Base-by-base conservation (phyloP, 768 basidiomycete species). In the Panaeolus papilionaceus region DNA sequence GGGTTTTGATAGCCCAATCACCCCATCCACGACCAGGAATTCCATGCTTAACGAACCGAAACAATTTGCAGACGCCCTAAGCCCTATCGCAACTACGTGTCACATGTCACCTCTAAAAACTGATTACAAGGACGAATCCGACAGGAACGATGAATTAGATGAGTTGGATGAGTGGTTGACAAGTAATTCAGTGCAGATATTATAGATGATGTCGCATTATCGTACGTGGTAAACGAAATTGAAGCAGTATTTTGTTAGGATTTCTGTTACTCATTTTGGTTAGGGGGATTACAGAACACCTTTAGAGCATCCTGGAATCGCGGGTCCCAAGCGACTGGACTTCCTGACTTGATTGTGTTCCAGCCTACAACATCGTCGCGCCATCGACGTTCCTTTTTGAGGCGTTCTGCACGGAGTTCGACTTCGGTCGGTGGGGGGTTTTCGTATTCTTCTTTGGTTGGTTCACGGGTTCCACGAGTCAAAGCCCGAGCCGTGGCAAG, bases 311-410 rank as follows among this genome's bases (percentile, higher is more conserved):
- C 82, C 64, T 82, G 79, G 72, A 93, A 92, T 67, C 90, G 82
- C 67, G 89, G 85, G 72, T 96, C 92, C 95, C 95, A 99, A 26
- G 83, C 83, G 12, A 92, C 88, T 16, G 80, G 80, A 64, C 79
- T 79, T 2, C 88, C 86, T 3, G 90, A 88, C 65, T 88, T 84
- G 65, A 96, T 82, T 65, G 95, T 86, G 45, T 86, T 83, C 92
- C 92, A 98, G 2, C 93, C 96, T 63, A 84, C 84, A 65, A 92
- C 79, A 72, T 96, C 92, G 23, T 86, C 84, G 54, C 88, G 85
- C 97, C 97, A 99, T 72, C 88, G 83, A 71, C 89, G 77, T 80
- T 99, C 97, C 80, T 96, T 97, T 79, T 92, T 91, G 77, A 95
- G 77, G 71, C 97, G 83, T 79, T 98, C 95, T 44, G 91, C 91